Conservation (phyloP, 1,139 yeast genomes). For the Entelexis paramagnoliae region DNA sequence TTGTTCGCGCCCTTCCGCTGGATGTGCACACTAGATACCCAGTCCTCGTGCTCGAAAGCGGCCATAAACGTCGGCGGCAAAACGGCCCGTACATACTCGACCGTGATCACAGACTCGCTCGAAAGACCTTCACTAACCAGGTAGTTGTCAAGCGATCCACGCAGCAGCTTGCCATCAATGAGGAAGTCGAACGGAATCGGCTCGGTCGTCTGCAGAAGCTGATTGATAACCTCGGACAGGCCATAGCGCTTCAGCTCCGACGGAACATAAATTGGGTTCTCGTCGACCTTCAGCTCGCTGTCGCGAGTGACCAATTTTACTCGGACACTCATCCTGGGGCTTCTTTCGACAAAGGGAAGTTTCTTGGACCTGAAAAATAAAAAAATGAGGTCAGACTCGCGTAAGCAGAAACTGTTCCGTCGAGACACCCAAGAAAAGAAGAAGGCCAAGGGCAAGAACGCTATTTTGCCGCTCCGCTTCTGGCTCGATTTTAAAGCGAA, state of each 20-base stretch:
- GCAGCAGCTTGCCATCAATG: conserved; percentile 69
- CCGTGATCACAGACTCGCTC: conserved; percentile 63
- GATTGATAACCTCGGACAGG: conserved; percentile 88
- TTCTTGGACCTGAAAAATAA: not conserved
- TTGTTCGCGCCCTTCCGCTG: conserved; percentile 25
- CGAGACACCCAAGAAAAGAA: too few species aligned
- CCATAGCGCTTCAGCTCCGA: conserved; percentile 80
- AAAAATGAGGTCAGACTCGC: conserved; percentile 4
- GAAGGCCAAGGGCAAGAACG: too few species aligned
- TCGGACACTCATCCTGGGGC: conserved; percentile 22
- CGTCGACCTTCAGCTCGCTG: conserved; percentile 66
- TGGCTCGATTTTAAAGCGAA: too few species aligned
- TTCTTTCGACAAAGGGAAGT: not conserved
- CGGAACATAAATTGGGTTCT: conserved; percentile 80
- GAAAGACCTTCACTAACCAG: conserved; percentile 67
- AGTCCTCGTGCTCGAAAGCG: conserved; percentile 84
- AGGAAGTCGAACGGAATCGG: conserved; percentile 89
- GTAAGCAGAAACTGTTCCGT: too few species aligned
- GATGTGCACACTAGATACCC: conserved; percentile 76
- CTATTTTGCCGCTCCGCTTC: too few species aligned
- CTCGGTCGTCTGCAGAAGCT: conserved; percentile 49
- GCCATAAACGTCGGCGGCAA: conserved; percentile 88
- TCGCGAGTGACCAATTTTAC: conserved; percentile 66
- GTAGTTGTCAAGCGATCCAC: conserved; percentile 72
- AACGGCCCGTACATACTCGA: conserved; percentile 87